Conservation (phyloP, 805 yeast species). For the Debaryomyces tyrocola region DNA sequence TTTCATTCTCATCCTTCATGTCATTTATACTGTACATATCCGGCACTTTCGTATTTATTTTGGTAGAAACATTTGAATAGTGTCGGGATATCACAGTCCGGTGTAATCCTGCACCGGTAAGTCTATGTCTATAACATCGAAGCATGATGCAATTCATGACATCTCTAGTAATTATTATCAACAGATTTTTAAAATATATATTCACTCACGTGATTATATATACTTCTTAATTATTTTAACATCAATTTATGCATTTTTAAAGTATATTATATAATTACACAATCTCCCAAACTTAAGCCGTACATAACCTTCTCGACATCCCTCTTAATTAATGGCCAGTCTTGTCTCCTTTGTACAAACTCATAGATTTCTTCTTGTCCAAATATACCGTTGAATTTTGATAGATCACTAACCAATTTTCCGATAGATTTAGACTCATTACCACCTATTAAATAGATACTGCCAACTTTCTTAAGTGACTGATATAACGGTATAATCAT, state of each 20-base stretch:
- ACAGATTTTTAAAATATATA: background rate
- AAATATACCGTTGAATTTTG: conserved; percentile 84
- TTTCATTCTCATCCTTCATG: conserved; percentile 1
- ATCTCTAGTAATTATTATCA: background rate
- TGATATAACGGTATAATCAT: conserved; percentile 74
- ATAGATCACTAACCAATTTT: conserved; percentile 74
- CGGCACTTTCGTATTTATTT: no score
- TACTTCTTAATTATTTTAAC: background rate
- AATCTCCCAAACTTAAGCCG: conserved; percentile 82
- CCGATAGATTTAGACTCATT: conserved; percentile 83
- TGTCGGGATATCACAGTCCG: no score
- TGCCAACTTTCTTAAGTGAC: conserved; percentile 82
- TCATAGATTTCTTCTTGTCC: conserved; percentile 94
- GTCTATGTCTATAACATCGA: background rate
- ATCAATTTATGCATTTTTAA: background rate
- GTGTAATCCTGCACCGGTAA: background rate
- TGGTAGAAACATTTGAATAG: no score
- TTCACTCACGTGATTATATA: background rate
- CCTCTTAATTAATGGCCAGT: conserved; percentile 74
- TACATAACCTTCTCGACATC: conserved; percentile 95
- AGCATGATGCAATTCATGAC: background rate
- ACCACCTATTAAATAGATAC: conserved; percentile 69
- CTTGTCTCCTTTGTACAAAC: conserved; percentile 82
- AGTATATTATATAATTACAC: conserved; percentile 31
- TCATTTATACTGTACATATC: background rate